These are phyloP conservation scores for Leccinum subatratum DNA, from an alignment of 1,284 basidiomycete species.

Conservation along the genomic window DNA sequence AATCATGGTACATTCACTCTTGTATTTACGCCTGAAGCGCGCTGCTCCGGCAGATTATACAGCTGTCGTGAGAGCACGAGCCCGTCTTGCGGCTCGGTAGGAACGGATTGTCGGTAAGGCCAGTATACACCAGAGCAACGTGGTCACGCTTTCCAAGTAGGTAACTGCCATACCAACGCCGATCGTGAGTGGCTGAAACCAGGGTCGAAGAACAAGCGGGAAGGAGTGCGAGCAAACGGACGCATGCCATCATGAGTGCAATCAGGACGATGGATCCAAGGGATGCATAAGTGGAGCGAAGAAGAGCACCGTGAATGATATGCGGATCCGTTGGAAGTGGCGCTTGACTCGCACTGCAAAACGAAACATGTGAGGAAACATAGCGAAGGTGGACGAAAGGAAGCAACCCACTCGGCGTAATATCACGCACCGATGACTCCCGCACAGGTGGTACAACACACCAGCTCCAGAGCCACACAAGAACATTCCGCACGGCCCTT, in stretches of 20 bases:
- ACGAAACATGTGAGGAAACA: constrained; percentile 3
- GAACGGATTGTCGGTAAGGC: constrained; percentile 82
- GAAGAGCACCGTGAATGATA: constrained; percentile 72
- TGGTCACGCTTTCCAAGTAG: constrained; percentile 60
- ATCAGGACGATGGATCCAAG: constrained; percentile 77
- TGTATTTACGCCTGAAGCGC: constrained; percentile 46
- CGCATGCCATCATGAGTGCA: constrained; percentile 68
- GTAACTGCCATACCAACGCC: constrained; percentile 44
- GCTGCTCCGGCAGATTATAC: constrained; percentile 34
- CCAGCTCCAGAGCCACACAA: constrained; percentile 89
- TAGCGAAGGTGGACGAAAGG: background rate
- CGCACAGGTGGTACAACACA: constrained; percentile 75
- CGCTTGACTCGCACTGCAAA: constrained; percentile 44
- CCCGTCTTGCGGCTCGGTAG: constrained; percentile 69
- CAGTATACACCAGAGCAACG: constrained; percentile 77
- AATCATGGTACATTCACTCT: constrained; percentile 48
- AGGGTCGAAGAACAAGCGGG: constrained; percentile 38
- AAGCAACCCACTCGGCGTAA: constrained; percentile 65
- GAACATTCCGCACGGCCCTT: constrained; percentile 50
- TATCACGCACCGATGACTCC: constrained; percentile 92
- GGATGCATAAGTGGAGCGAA: constrained; percentile 75
- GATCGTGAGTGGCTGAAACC: constrained; percentile 39
- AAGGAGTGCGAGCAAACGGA: constrained; percentile 56
- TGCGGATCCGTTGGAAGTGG: constrained; percentile 59
- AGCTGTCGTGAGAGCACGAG: constrained; percentile 52